phyloP scores from a whole-genome alignment of 169 alveolate species.

The Theileria sp. region DNA sequence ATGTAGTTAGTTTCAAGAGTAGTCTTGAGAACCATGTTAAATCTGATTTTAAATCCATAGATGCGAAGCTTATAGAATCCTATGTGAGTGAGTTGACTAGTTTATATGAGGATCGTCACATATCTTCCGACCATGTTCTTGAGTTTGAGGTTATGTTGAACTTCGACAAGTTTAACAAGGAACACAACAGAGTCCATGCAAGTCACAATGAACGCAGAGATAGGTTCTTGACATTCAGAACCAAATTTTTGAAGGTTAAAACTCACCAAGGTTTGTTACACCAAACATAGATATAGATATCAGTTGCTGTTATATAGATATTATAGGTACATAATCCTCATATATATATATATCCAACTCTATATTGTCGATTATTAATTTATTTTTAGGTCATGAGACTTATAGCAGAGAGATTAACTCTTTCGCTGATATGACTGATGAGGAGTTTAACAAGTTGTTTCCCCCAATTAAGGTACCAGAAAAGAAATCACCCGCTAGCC shows the following conservation, averaged over 20 bases:
- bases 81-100: conserved; percentile 20
- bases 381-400: conserved; percentile 10
- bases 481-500: background rate
- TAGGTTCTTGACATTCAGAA: conserved; percentile 44
- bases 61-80: background rate
- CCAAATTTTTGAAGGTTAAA: conserved; percentile 12
- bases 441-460: conserved; percentile 30
- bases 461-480: conserved; percentile 13
- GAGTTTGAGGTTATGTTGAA: conserved; percentile 27
- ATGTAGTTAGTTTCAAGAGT: background rate
- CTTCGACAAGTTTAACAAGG: conserved; percentile 18
- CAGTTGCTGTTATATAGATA: no score
- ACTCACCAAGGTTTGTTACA: conserved; percentile 11
- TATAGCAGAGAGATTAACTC: conserved; percentile 47
- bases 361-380: no score
- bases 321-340: background rate
- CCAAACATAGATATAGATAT: background rate
- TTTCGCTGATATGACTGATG: conserved; percentile 41
- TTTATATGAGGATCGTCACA: conserved; percentile 23
- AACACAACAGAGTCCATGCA: conserved; percentile 17
- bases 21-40: conserved; percentile 2
- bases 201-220: conserved; percentile 19
- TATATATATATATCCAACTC: background rate
- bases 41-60: background rate
- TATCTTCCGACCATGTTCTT: background rate